A percentile compares a stretch with the other conserved stretches of the same genome.
These are phyloP conservation scores for Gamarada debralockiae DNA, from an alignment of 495 filamentous ascomycete genomes.

Conservation along the genomic window DNA sequence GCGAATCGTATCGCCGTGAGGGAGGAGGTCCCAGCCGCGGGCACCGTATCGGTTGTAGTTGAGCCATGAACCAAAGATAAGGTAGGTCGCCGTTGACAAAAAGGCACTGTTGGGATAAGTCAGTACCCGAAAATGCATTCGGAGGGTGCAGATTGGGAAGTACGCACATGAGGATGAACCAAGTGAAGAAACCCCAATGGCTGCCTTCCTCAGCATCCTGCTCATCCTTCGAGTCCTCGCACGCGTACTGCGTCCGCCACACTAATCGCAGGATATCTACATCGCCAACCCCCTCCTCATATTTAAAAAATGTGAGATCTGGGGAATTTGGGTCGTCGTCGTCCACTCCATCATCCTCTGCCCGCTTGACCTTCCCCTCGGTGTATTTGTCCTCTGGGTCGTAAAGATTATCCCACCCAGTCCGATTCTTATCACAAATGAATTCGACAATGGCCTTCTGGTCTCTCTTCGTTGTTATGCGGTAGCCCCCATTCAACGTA, in stretches of 20 bases:
- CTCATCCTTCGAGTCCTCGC: slow-evolving; percentile 56
- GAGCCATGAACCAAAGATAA: slow-evolving; percentile 98
- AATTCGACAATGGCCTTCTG: slow-evolving; percentile 81
- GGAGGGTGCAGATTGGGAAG: slow-evolving; percentile 13
- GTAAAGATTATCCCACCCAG: slow-evolving; percentile 65
- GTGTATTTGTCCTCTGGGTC: slow-evolving; percentile 43
- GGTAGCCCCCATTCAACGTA: slow-evolving; percentile 64
- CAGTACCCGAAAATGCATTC: neutral
- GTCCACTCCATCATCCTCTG: slow-evolving; percentile 34
- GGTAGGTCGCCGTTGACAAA: slow-evolving; percentile 79
- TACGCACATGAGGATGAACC: slow-evolving; percentile 94
- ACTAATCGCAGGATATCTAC: slow-evolving; percentile 60
- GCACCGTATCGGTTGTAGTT: slow-evolving; percentile 98
- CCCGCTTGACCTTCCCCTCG: slow-evolving; percentile 25
- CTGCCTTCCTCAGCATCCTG: slow-evolving; percentile 29
- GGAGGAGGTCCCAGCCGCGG: slow-evolving; percentile 91
- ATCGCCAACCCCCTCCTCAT: slow-evolving; percentile 46
- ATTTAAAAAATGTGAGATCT: slow-evolving; percentile 71
- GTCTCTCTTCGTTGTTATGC: slow-evolving; percentile 40
- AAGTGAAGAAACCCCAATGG: slow-evolving; percentile 94
- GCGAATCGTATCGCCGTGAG: slow-evolving; percentile 87
- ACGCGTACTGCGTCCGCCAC: slow-evolving; percentile 86
- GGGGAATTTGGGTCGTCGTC: slow-evolving; percentile 41
- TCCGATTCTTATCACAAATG: slow-evolving; percentile 64
- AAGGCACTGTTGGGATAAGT: slow-evolving; percentile 57